Base-by-base conservation (phyloP, 345 rosid species). In the Moringa oleifera region DNA sequence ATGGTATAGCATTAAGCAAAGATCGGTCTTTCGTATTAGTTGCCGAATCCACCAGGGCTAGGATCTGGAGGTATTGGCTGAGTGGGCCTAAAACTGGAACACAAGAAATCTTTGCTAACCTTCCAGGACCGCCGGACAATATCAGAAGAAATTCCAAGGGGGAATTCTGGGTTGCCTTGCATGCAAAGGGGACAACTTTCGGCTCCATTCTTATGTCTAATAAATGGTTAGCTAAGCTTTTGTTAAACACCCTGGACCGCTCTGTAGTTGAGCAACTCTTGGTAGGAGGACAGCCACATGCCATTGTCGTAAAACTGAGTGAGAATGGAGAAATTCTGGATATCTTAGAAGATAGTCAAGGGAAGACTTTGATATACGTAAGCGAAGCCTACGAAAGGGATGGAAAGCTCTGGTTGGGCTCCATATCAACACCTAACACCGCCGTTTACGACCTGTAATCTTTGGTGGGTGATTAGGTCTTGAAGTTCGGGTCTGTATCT, bases 131-230 rank as follows among this genome's bases (percentile, higher is more conserved):
- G 49, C 84, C 86, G 0, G 84, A 84, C 69, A 84, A 81, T 58
- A 69, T 81, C 13, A 69, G 80, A 67, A 79, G 77, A 61, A 77
- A 71, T 54, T 10, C 57, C 10, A 51, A 64, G 4, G 86, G 85
- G 41, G 85, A 81, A 3, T 81, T 79, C 46, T 79, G 89, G 89
- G 83, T 84, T 0, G 84, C 79, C 0, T 57, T 84, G 80, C 86
- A 84, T 50, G 18, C 75, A 4, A 84, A 81, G 66, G 65, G 46
- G 53, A 73, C 80, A 58, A 56, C 64, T 20, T 13, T 71, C 9
- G 63, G 68, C 9, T 72, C 61, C 53, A 46, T 77, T 62, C 25
- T 60, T 51, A 52, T 71, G 25, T 71, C 73, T 0, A 55, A 77
- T 51, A 12, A 73, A 16, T 69, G 65, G 68, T 15, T 71, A 8